These are phyloP conservation scores for Herpotrichia juniperi DNA, from an alignment of 2,329 filamentous ascomycete genomes.

Conservation along the genomic window DNA sequence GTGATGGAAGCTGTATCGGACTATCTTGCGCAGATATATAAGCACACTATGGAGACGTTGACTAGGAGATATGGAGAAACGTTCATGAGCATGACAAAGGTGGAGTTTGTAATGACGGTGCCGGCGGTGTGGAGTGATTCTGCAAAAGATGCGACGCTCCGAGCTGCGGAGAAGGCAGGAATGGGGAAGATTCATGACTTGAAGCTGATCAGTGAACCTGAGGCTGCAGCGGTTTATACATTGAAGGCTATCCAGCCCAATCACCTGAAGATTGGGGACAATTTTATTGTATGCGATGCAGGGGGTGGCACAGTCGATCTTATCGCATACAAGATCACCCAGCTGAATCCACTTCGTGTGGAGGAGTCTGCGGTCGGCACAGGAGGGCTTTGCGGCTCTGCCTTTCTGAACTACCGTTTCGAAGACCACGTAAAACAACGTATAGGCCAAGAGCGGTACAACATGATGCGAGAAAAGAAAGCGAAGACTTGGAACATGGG, in stretches of 20 bases:
- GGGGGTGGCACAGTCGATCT: slow-evolving; percentile 71
- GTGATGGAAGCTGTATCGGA: slow-evolving; percentile 81
- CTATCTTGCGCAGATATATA: slow-evolving; percentile 77
- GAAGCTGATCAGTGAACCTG: slow-evolving; percentile 79
- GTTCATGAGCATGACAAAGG: slow-evolving; percentile 76
- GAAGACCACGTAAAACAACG: slow-evolving; percentile 75
- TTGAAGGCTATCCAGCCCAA: slow-evolving; percentile 80
- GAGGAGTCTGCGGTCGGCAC: slow-evolving; percentile 82
- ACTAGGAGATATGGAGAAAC: slow-evolving; percentile 76
- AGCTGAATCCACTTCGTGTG: slow-evolving; percentile 71
- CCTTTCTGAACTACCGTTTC: slow-evolving; percentile 80
- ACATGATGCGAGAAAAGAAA: slow-evolving; percentile 78
- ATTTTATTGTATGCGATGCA: slow-evolving; percentile 63
- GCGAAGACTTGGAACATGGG: slow-evolving; percentile 77
- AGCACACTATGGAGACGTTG: slow-evolving; percentile 79
- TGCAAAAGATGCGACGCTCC: slow-evolving; percentile 81
- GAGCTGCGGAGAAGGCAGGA: slow-evolving; percentile 77
- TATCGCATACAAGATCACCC: slow-evolving; percentile 82
- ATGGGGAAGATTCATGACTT: slow-evolving; percentile 74
- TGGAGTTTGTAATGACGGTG: slow-evolving; percentile 76
- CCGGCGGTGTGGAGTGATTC: slow-evolving; percentile 86
- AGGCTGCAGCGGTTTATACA: slow-evolving; percentile 80
- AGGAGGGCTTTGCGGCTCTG: slow-evolving; percentile 77
- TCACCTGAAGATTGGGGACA: slow-evolving; percentile 70
- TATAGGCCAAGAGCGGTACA: slow-evolving; percentile 70